Evolutionary conservation across 2,329 filamentous ascomycete genomes (phyloP).

Genomic region (Fusarium sp.): DNA sequence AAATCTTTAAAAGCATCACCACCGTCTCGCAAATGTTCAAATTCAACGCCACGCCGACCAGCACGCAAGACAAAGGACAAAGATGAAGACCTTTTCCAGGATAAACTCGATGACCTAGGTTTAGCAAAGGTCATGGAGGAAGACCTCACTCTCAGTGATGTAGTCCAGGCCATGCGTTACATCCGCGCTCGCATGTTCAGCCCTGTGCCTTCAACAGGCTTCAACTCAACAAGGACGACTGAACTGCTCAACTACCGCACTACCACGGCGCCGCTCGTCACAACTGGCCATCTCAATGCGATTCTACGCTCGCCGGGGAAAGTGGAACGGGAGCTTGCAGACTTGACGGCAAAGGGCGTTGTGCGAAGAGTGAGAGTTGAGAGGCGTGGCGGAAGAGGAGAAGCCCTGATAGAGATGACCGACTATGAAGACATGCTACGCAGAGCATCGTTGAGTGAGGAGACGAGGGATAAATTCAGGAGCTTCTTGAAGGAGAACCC

Average conservation of each 20-base stretch:
- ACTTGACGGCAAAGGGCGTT: conserved; percentile 66
- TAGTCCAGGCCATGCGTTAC: conserved; percentile 72
- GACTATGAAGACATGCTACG: conserved; percentile 65
- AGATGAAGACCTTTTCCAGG: conserved; percentile 49
- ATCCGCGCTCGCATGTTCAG: conserved; percentile 72
- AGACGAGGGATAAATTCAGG: conserved; percentile 63
- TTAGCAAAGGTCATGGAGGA: conserved; percentile 64
- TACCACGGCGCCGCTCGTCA: conserved; percentile 71
- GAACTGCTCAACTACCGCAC: conserved; percentile 71
- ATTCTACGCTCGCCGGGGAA: conserved; percentile 70
- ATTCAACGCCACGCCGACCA: conserved; percentile 44
- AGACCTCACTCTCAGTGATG: conserved; percentile 68
- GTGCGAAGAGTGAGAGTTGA: conserved; percentile 73
- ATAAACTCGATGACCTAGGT: conserved; percentile 69
- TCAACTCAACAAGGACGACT: conserved; percentile 71
- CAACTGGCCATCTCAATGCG: conserved; percentile 72
- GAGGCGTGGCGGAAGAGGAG: conserved; percentile 68
- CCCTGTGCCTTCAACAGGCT: conserved; percentile 69
- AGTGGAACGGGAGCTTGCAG: conserved; percentile 74
- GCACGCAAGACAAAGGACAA: conserved; percentile 40
- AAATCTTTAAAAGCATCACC: conserved; percentile 45
- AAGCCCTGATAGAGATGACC: conserved; percentile 69
- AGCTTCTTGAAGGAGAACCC: conserved; percentile 63
- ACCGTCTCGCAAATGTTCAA: conserved; percentile 28
- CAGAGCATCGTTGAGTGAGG: conserved; percentile 52